These are phyloP conservation scores for Agrocybe praecox DNA, from an alignment of 768 basidiomycete genomes.

Conservation along the genomic window DNA sequence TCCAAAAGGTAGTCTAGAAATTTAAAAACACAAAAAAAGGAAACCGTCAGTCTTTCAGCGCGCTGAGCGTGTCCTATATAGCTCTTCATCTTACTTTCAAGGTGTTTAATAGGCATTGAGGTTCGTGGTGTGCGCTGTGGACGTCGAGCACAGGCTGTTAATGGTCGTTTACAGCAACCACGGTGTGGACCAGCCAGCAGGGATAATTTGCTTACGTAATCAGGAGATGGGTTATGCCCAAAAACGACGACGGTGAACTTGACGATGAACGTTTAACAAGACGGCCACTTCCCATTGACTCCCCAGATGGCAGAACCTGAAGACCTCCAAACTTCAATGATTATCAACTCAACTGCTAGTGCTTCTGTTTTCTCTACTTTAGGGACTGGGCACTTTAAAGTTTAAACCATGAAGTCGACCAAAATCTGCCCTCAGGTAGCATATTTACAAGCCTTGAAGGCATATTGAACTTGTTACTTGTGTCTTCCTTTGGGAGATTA, in stretches of 20 bases:
- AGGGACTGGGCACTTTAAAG: no score
- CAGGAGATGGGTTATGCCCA: background rate
- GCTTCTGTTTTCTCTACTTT: no score
- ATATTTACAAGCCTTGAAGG: no score
- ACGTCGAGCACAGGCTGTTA: conserved; percentile 29
- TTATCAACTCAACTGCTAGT: no score
- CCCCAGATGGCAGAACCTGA: no score
- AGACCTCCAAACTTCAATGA: no score
- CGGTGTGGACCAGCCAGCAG: conserved; percentile 27
- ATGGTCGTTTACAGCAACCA: conserved; percentile 37
- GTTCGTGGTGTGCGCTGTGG: conserved; percentile 22
- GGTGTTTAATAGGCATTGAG: conserved; percentile 79
- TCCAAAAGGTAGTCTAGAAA: conserved; percentile 77
- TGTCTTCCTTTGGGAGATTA: no score
- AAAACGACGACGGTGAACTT: background rate
- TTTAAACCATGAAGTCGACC: no score
- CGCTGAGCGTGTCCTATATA: background rate
- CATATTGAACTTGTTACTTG: no score
- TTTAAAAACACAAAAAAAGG: conserved; percentile 16
- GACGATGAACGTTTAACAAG: no score
- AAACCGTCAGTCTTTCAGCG: conserved; percentile 3
- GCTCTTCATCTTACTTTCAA: conserved; percentile 83
- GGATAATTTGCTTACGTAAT: conserved; percentile 27
- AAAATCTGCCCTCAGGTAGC: no score
- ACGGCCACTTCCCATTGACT: no score